A percentile compares a stretch with the other conserved stretches of the same genome.
Evolutionary conservation across 495 filamentous ascomycete species (phyloP).

Genomic region (Podospora bellae-mahoneyi): DNA sequence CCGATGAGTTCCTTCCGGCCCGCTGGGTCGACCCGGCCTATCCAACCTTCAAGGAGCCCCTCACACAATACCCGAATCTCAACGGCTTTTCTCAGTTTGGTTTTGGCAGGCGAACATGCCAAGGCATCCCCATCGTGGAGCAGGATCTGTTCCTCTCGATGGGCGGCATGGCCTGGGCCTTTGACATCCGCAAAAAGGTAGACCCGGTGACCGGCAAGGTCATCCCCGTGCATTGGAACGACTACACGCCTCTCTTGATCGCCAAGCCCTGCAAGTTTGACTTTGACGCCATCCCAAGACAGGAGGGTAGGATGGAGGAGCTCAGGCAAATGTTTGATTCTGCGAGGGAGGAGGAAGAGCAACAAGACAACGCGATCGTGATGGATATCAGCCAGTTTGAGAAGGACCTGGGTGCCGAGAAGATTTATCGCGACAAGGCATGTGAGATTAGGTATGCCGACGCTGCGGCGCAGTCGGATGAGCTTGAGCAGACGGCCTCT

Average conservation of each 20-base stretch:
- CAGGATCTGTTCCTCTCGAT: constrained; percentile 56
- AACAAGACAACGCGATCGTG: not conserved
- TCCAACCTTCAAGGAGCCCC: constrained; percentile 54
- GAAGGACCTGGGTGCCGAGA: constrained; percentile 5
- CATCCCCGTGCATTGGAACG: constrained; percentile 46
- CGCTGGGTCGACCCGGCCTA: constrained; percentile 51
- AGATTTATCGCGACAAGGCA: constrained; percentile 5
- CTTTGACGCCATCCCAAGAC: constrained; percentile 43
- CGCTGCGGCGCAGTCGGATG: not conserved
- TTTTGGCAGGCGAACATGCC: constrained; percentile 59
- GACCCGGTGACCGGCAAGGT: constrained; percentile 35
- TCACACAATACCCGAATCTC: constrained; percentile 53
- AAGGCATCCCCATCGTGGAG: constrained; percentile 54
- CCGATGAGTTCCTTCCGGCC: constrained; percentile 57
- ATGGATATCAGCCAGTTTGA: constrained; percentile 14
- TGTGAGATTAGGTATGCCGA: not conserved
- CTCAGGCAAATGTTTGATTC: constrained; percentile 38
- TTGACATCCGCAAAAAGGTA: constrained; percentile 47
- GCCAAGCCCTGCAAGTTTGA: constrained; percentile 48
- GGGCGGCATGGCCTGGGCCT: constrained; percentile 58
- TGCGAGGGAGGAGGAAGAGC: constrained; percentile 8
- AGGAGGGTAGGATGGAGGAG: constrained; percentile 27
- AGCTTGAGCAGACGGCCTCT: constrained; percentile 12
- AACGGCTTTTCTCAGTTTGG: constrained; percentile 56
- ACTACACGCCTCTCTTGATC: constrained; percentile 53